Base-by-base conservation (phyloP, 164 flowering plant species). In the Macadamia integrifolia region DNA sequence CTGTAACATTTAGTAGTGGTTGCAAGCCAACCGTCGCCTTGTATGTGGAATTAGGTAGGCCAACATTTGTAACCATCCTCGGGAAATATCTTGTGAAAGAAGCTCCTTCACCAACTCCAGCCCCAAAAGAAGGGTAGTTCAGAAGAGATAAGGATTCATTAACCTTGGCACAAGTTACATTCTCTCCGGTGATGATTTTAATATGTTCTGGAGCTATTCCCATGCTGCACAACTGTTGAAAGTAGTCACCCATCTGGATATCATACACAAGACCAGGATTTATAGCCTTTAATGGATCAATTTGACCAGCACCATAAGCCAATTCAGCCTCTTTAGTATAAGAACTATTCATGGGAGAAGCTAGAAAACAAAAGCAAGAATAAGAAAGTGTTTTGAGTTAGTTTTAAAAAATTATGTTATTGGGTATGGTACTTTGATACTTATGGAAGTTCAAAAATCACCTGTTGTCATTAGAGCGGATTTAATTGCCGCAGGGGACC, bases 51-150 rank as follows among this genome's bases (percentile, higher is more conserved):
- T 60, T 66, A n/a, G 70, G 57, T n/a, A 3, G 12, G 13, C 80
- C 80, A 12, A 77, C 80, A 58, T 77, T 74, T 0, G 66, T 77
- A 5, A 68, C 80, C 18, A 71, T 77, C 53, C 80, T 68, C 0
- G 52, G 31, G 32, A 77, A 71, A 1, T 2, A 23, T 6, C 68
- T 17, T 1, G 13, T 49, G n/a, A 67, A 70, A 7, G 71, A 28
- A 6, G 42, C 12, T 0, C 9, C 15, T 2, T 31, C 4, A 14
- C 32, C 2, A 44, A 60, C 71, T 9, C 14, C 3, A 30, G 66
- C 55, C 15, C 68, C 11, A 55, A 77, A 32, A 2, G 80, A 62
- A 14, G 80, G 80, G 52, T 73, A 66, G 28, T 77, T 77, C 1
- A 77, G 66, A 56, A 35, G 5, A 35, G 40, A 35, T 35, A 2